Percentiles rank a stretch among this genome's conserved stretches.
These are phyloP conservation scores for Asterella californica DNA, from an alignment of 225 moss, liverwort and hornwort species.

Conservation along the genomic window DNA sequence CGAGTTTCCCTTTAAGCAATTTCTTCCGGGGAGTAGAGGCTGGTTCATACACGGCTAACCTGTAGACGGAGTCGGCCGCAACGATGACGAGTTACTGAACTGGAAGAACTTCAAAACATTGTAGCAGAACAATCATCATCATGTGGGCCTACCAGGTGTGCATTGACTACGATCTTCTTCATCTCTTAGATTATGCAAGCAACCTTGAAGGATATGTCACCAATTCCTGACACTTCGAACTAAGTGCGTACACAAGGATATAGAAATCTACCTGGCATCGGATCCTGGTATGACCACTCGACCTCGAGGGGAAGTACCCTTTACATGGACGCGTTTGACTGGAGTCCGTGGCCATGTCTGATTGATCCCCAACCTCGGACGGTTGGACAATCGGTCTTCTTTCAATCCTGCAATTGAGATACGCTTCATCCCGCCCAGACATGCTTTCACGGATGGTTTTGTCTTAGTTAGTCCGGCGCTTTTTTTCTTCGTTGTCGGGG, in stretches of 20 bases:
- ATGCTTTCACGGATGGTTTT: slow-evolving; percentile 36
- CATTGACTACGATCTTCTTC: not conserved
- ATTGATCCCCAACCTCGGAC: slow-evolving; percentile 25
- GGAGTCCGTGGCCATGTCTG: slow-evolving; percentile 26
- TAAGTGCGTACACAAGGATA: not conserved
- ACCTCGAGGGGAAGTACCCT: slow-evolving; percentile 16
- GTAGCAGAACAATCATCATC: not conserved
- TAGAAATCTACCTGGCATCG: slow-evolving; percentile 26
- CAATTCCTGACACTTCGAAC: not conserved
- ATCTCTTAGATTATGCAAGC: not conserved
- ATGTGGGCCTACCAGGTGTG: not conserved
- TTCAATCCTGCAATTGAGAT: slow-evolving; percentile 34
- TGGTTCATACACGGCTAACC: slow-evolving; percentile 16
- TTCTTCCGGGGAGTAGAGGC: slow-evolving; percentile 12
- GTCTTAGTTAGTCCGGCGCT: slow-evolving; percentile 19
- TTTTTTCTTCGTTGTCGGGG: slow-evolving; percentile 12
- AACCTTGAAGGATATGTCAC: not conserved
- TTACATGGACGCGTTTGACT: slow-evolving; percentile 26
- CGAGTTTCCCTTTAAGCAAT: slow-evolving; percentile 15
- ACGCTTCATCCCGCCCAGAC: slow-evolving; percentile 38
- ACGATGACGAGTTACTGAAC: not conserved
- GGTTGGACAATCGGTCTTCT: slow-evolving; percentile 29
- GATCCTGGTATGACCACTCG: slow-evolving; percentile 18
- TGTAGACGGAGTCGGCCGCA: slow-evolving; percentile 5
- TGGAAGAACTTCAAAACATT: not conserved